Conservation (phyloP, 73 alveolate genomes). For the Effrenium voratum region DNA sequence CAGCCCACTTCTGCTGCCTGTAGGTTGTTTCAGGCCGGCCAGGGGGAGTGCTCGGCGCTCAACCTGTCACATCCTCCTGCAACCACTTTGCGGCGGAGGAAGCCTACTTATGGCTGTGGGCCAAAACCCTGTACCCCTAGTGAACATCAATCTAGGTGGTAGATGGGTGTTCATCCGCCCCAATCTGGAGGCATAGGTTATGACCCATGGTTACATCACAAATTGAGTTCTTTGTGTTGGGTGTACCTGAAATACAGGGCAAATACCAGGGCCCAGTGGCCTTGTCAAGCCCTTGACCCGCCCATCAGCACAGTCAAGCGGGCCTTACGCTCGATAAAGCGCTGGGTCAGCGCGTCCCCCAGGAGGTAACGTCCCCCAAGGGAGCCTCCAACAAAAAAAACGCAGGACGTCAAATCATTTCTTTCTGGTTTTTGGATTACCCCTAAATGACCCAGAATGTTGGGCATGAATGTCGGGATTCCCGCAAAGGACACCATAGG, state of each 20-base stretch:
- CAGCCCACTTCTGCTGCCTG: too few relatives aligned
- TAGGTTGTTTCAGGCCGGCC: too few relatives aligned
- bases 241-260: neutral
- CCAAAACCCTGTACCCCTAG: neutral
- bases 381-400: conserved; percentile 69
- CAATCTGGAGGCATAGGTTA: neutral
- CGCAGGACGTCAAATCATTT: too few relatives aligned
- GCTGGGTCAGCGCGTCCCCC: conserved; percentile 56
- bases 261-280: neutral
- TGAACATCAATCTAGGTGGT: neutral
- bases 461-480: too few relatives aligned
- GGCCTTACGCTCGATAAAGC: conserved; percentile 46
- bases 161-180: neutral
- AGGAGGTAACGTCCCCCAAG: conserved; percentile 42
- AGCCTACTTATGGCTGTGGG: too few relatives aligned
- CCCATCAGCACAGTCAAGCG: too few relatives aligned
- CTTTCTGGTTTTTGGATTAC: too few relatives aligned
- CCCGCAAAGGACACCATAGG: too few relatives aligned
- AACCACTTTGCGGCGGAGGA: too few relatives aligned
- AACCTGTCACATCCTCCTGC: too few relatives aligned
- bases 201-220: neutral
- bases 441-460: too few relatives aligned
- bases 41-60: too few relatives aligned
- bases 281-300: neutral
- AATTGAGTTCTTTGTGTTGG: neutral